phyloP scores from a whole-genome alignment of 768 basidiomycete genomes.

The Phylloporus sp. region DNA sequence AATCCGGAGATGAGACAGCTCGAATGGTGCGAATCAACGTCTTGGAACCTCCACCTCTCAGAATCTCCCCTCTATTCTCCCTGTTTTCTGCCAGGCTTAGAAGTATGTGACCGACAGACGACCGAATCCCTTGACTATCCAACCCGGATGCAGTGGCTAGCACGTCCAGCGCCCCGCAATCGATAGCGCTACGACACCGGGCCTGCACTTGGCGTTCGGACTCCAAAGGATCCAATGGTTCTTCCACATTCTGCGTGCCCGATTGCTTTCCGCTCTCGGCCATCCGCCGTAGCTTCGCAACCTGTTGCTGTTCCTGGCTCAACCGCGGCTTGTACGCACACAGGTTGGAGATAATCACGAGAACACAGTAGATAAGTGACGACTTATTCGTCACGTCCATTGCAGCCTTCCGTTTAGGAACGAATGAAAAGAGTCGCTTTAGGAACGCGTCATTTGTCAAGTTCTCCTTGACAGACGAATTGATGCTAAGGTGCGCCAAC shows the following conservation, averaged over 20 bases:
- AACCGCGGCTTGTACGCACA: constrained; percentile 65
- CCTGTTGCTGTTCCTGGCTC: constrained; percentile 76
- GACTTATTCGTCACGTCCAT: constrained; percentile 33
- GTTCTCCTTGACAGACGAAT: constrained; percentile 56
- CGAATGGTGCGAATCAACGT: constrained; percentile 55
- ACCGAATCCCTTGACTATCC: constrained; percentile 62
- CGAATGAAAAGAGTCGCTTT: constrained; percentile 48
- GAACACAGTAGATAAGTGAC: constrained; percentile 70
- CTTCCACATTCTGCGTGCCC: constrained; percentile 27
- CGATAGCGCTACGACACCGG: constrained; percentile 53
- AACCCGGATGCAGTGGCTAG: constrained; percentile 52
- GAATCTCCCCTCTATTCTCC: constrained; percentile 67
- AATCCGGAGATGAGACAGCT: constrained; percentile 32
- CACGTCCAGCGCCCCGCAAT: constrained; percentile 59
- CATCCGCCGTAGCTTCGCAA: constrained; percentile 76
- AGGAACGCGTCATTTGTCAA: constrained; percentile 59
- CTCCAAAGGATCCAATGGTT: constrained; percentile 42
- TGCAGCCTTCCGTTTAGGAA: constrained; percentile 44
- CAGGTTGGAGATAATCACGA: constrained; percentile 71
- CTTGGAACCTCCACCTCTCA: constrained; percentile 77
- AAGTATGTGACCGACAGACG: constrained; percentile 54
- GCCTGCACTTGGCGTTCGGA: constrained; percentile 60
- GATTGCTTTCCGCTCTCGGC: constrained; percentile 43
- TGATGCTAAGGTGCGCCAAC: constrained; percentile 73
- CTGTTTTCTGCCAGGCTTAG: constrained; percentile 74